Evolutionary conservation across 805 yeast genomes (phyloP).

Genomic region (Starmerella kuoi): DNA sequence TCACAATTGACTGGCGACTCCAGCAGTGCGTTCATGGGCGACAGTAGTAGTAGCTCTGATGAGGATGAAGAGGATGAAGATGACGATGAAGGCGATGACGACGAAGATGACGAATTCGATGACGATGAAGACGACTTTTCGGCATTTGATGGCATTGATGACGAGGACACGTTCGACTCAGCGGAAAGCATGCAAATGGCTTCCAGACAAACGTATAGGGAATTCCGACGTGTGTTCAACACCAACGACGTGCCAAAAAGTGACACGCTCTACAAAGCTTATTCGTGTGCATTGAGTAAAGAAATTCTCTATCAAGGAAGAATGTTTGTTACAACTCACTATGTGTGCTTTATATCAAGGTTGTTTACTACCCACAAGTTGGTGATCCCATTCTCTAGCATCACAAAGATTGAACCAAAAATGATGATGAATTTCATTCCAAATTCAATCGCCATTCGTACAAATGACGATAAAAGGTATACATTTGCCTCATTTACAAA

Average conservation of each 20-base stretch:
- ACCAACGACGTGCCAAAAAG: slow-evolving; percentile 5
- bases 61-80: background rate
- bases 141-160: background rate
- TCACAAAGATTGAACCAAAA: slow-evolving; percentile 62
- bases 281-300: slow-evolving; percentile 76
- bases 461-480: slow-evolving; percentile 38
- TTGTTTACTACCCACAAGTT: slow-evolving; percentile 69
- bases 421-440: slow-evolving; percentile 83
- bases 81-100: slow-evolving; percentile 1
- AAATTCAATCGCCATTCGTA: slow-evolving; percentile 65
- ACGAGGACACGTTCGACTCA: slow-evolving; percentile 1
- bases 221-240: slow-evolving; percentile 61
- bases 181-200: slow-evolving; percentile 31
- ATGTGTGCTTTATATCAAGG: slow-evolving; percentile 76
- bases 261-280: slow-evolving; percentile 27
- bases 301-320: slow-evolving; percentile 85
- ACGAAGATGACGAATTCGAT: slow-evolving; percentile 3
- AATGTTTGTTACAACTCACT: slow-evolving; percentile 62
- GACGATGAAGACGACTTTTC: slow-evolving; percentile 6
- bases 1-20: no score
- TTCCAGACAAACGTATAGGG: slow-evolving; percentile 48
- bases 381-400: slow-evolving; percentile 57
- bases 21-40: background rate
- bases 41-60: background rate
- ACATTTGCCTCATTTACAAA: slow-evolving; percentile 79